phyloP scores from a whole-genome alignment of 768 basidiomycete species.

The Holtermanniella nyarrowii region DNA sequence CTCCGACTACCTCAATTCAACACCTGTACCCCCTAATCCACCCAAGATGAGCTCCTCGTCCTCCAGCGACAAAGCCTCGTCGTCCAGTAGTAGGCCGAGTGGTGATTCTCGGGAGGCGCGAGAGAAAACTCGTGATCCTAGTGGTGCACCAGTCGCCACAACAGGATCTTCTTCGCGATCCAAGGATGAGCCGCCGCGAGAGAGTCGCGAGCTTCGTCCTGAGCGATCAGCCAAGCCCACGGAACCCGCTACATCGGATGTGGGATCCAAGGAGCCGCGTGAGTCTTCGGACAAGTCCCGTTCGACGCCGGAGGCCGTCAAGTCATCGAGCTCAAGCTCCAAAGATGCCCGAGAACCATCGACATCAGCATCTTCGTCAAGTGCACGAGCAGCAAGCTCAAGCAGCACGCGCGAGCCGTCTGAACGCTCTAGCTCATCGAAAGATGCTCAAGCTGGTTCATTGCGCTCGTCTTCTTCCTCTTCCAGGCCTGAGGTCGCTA shows the following conservation, averaged over 20 bases:
- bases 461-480: conserved; percentile 2
- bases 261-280: background rate
- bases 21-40: conserved; percentile 1
- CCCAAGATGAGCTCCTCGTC: conserved; percentile 1
- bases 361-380: background rate
- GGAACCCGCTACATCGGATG: no score
- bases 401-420: background rate
- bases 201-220: background rate
- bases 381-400: background rate
- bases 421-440: background rate
- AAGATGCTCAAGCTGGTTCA: conserved; percentile 1
- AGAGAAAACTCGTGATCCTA: background rate
- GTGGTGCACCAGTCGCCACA: no score
- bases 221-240: no score
- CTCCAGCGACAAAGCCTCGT: conserved; percentile 1
- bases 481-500: conserved; percentile 2
- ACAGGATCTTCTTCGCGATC: no score
- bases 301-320: background rate
- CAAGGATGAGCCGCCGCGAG: background rate
- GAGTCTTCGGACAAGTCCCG: background rate
- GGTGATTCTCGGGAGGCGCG: background rate
- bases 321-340: conserved; percentile 2
- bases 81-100: background rate
- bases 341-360: no score
- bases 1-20: conserved; percentile 26